A percentile compares a stretch with the other conserved stretches of the same genome.
phyloP scores from a whole-genome alignment of 257 asterid genomes.

The Leptodermis oblonga region DNA sequence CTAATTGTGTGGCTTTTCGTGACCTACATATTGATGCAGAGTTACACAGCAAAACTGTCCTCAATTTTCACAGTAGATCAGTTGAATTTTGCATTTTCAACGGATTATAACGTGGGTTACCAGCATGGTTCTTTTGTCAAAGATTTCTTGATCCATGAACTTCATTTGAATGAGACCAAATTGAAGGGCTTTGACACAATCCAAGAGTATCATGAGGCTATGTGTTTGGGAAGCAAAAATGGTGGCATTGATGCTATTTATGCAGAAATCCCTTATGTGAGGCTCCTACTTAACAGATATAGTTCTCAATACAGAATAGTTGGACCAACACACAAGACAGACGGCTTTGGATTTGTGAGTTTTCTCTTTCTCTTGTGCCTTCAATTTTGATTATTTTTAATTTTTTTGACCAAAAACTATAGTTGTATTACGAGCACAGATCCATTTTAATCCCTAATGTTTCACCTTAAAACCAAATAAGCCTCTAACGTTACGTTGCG shows the following conservation, averaged over 20 bases:
- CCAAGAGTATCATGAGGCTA: slow-evolving; percentile 29
- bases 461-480: too few relatives aligned
- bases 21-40: slow-evolving; percentile 54
- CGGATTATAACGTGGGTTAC: slow-evolving; percentile 34
- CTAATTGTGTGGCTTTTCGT: slow-evolving; percentile 45
- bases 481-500: too few relatives aligned
- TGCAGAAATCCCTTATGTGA: slow-evolving; percentile 57
- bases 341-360: slow-evolving; percentile 62
- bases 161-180: slow-evolving; percentile 28
- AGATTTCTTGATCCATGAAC: slow-evolving; percentile 21
- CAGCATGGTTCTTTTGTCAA: slow-evolving; percentile 48
- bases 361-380: slow-evolving; percentile 1
- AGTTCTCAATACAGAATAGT: slow-evolving; percentile 41
- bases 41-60: slow-evolving; percentile 53
- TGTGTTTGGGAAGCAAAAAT: slow-evolving; percentile 39
- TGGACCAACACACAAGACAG: slow-evolving; percentile 43
- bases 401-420: too few relatives aligned
- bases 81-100: slow-evolving; percentile 34
- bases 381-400: too few relatives aligned
- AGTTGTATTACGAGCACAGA: too few relatives aligned
- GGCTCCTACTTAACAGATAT: slow-evolving; percentile 34
- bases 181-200: slow-evolving; percentile 28
- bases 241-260: slow-evolving; percentile 58
- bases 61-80: slow-evolving; percentile 58
- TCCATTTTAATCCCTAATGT: too few relatives aligned